Evolutionary conservation across 78 protist species (phyloP), one percentile per base, ranked within the genome.

Genomic region (Dictyostelium brefeldianum): DNA sequence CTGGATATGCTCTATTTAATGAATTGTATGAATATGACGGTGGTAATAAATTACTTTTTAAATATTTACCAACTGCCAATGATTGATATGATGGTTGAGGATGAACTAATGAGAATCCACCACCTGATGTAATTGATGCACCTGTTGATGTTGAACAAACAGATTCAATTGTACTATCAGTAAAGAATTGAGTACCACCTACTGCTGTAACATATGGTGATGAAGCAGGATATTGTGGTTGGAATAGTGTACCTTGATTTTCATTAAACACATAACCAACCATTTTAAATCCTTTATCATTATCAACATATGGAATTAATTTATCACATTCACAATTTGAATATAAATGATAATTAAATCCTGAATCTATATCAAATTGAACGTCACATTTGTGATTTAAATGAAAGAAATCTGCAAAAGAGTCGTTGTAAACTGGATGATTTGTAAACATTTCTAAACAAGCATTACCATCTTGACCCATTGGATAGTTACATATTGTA

Each of bases 1-100:
- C 98, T 12, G 98, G 98, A 89, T 95, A 96, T 1, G 94, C 96
- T 5, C 98, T 83, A n/a, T 96, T 96, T 20, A 84, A 8, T 18
- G 71, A 48, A 82, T 96, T 95, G 69, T 69, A 96, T n/a, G 54
- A n/a, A 43, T 20, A 46, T 36, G 79, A 46, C 8, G 48, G 43
- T 22, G 18, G 12, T 73, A 91, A 10, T 0, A 70, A 51, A 2
- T 22, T 53, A 25, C 17, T 29, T 3, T 27, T 43, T 25, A 87
- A 51, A 71, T 95, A 96, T 29, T 31, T 43, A 9, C 46, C 14
- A 46, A 94, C 98, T 5, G 80, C 95, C 8, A 0, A 36, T 4
- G 25, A 43, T 81, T 96, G 98, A 78, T 78, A 96, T 14, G 11
- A 43, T 18, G 98, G 96, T 25, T 11, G 78, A n/a, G 56, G 54